Evolutionary conservation across 805 yeast genomes (phyloP).

Genomic region (Ogataea zsoltii): DNA sequence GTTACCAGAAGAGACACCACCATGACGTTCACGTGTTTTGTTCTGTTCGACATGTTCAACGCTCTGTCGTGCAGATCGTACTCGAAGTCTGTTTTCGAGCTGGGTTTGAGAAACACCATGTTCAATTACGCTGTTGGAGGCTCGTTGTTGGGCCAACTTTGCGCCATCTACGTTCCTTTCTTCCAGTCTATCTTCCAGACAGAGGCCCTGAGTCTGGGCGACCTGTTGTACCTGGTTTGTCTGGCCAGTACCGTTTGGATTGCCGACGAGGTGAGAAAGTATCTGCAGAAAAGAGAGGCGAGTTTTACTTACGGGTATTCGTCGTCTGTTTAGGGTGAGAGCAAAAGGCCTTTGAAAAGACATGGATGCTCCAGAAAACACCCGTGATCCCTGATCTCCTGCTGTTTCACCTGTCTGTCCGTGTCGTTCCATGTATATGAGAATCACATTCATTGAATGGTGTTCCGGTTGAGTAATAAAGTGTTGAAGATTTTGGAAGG

Average conservation of each 20-base stretch:
- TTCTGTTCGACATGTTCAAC: conserved; percentile 93
- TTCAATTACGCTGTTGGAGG: conserved; percentile 91
- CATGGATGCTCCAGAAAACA: too few relatives aligned
- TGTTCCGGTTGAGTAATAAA: too few relatives aligned
- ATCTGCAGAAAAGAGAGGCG: conserved; percentile 24
- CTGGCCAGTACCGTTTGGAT: conserved; percentile 81
- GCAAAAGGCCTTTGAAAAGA: too few relatives aligned
- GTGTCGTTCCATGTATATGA: too few relatives aligned
- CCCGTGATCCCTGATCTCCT: too few relatives aligned
- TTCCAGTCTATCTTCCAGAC: conserved; percentile 94
- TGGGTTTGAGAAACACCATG: conserved; percentile 85
- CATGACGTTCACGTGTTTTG: conserved; percentile 98
- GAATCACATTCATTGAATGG: too few relatives aligned
- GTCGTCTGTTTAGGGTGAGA: conserved; percentile 24
- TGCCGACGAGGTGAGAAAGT: conserved; percentile 82
- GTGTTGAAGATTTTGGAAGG: too few relatives aligned
- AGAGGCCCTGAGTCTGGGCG: conserved; percentile 76
- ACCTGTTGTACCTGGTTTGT: conserved; percentile 59
- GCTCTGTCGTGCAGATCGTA: conserved; percentile 92
- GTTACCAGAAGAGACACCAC: conserved; percentile 96
- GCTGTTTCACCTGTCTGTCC: too few relatives aligned
- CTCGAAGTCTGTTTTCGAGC: conserved; percentile 75
- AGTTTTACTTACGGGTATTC: conserved; percentile 29
- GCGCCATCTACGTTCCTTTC: conserved; percentile 91
- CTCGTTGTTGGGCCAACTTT: conserved; percentile 84